Percentiles rank a stretch among this genome's conserved stretches.
Conservation (phyloP, 78 protist species). For the Dictyostelium firmibasis region DNA sequence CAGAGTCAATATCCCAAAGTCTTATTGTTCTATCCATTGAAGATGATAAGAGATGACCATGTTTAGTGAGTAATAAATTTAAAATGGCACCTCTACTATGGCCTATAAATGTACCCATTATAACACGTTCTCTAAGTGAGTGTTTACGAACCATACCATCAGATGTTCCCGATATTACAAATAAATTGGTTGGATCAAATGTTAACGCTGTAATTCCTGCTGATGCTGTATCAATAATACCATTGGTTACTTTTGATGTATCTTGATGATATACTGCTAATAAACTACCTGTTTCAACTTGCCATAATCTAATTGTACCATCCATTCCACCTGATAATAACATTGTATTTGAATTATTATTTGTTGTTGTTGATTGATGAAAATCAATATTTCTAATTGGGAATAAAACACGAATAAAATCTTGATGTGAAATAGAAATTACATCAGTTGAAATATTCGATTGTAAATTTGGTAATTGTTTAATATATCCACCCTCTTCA, state of each 20-base stretch:
- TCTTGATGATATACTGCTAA: background rate
- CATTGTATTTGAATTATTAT: background rate
- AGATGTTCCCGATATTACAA: slow-evolving; percentile 8
- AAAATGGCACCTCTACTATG: slow-evolving; percentile 73
- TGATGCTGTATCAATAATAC: background rate
- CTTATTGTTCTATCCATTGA: slow-evolving; percentile 54
- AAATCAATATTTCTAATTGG: background rate
- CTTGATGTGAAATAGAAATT: background rate
- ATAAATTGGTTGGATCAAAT: background rate
- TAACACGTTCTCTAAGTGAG: background rate
- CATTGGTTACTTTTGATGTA: background rate
- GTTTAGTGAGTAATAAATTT: slow-evolving; percentile 22
- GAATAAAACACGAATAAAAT: background rate
- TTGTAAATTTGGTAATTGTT: background rate
- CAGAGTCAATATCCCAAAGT: slow-evolving; percentile 30
- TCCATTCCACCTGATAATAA: slow-evolving; percentile 35
- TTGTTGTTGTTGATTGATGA: background rate
- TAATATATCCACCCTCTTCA: background rate
- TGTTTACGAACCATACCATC: slow-evolving; percentile 63
- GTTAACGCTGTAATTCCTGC: background rate
- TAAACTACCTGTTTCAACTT: slow-evolving; percentile 26
- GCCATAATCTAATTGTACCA: slow-evolving; percentile 61
- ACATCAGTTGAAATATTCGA: background rate
- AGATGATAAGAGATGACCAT: slow-evolving; percentile 37
- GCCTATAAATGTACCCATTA: slow-evolving; percentile 27